Base-by-base conservation (phyloP, 2,329 filamentous ascomycete genomes). In the Zopfia rhizophila region DNA sequence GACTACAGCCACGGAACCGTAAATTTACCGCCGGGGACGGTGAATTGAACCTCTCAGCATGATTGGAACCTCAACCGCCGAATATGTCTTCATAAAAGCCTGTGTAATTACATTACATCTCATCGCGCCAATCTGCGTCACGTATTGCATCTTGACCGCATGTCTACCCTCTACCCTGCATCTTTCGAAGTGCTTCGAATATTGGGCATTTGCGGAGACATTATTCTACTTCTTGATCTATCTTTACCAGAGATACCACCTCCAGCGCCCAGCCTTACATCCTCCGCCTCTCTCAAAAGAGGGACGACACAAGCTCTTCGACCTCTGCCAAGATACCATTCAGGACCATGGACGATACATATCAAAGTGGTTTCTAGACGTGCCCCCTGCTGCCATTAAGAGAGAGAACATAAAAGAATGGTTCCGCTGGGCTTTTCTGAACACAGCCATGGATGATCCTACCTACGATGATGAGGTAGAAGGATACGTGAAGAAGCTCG, bases 351-450 rank as follows among this genome's bases (percentile, higher is more conserved):
- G 80, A 39, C 60, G 60, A n/a, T 89, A 86, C 59, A 56, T 89
- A 21, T 72, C 70, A 28, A 75, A 76, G 50, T 89, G 86, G 86
- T 88, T 88, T 56, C 73, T 82, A 13, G 81, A 79, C 27, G 81
- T 83, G 2, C 72, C 78, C 5, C 41, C 73, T 2, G 62, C 72
- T 11, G 81, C 85, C 21, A 83, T 89, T 51, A 77, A 78, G 31
- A 74, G 79, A 12, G 84, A 87, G 12, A 87, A 88, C 54, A 64
- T 88, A 31, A 77, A 76, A 47, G 82, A 86, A 45, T 88, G 86
- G 53, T 58, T 87, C 17, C 72, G 80, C 6, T 89, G 86, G 86
- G 84, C 81, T 1, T 86, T 88, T 59, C 82, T 85, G 40, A 82
- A 85, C 54, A 71, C 70, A 13, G 71, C 63, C 12, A 68, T 75